Base-by-base conservation (phyloP, 2,329 filamentous ascomycete genomes). In the Cladophialophora carrionii region DNA sequence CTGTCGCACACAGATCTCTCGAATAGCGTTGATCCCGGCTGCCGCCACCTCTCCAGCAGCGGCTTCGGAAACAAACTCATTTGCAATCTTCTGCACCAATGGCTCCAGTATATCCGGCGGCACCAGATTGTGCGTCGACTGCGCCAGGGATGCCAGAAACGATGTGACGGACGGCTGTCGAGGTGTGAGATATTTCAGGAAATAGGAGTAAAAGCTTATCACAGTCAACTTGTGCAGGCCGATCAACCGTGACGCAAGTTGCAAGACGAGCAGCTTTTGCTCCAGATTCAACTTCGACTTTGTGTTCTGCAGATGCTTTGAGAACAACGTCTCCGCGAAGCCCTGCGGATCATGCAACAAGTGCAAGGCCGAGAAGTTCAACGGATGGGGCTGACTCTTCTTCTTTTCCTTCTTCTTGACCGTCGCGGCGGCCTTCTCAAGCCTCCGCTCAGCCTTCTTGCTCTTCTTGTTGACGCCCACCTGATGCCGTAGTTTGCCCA, bases 21-120 rank as follows among this genome's bases (percentile, higher is more conserved):
- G 88, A 70, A 99, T 98, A 14, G 92, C 90, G 76, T 98, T 97
- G 61, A 99, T 83, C 74, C 94, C 95, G 4, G 95, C 94, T 3
- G 93, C 89, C 0, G 91, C 91, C 32, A 99, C 94, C 77, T 98
- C 93, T 3, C 90, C 85, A 0, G 95, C 93, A 0, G 93, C 88
- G 1, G 92, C 95, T 79, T 99, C 95, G 0, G 92, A 96, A 1
- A 99, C 94, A 74, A 99, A 99, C 76, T 99, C 95, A 74, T 98
- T 97, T 34, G 95, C 94, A 72, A 99, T 98, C 80, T 97, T 98
- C 76, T 92, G 89, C 1, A 99, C 83, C 4, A 98, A 80, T 0
- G 95, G 94, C 76, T 98, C 93, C 10, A 99, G 82, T 0, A 88
- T 90, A 81, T 99, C 95, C 0, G 94, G 94, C 0, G 95, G 95